phyloP scores from a whole-genome alignment of 2,329 filamentous ascomycete species.

The Aspergillus ibericus region DNA sequence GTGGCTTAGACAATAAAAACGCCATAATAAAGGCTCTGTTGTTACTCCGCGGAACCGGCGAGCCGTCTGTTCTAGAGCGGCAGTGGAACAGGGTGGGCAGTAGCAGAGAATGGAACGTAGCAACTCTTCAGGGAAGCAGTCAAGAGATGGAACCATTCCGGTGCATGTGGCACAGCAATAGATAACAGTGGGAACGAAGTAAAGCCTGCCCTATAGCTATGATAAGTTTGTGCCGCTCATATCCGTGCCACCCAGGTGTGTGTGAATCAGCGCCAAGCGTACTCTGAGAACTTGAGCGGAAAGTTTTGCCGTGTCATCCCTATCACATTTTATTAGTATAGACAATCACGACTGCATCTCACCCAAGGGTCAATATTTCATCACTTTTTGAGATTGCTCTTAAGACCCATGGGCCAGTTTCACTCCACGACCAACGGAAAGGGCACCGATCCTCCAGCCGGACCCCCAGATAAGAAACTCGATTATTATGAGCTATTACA shows the following conservation, averaged over 20 bases:
- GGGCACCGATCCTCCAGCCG: constrained; percentile 18
- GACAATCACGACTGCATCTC: not conserved
- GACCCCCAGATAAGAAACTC: constrained; percentile 30
- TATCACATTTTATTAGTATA: not conserved
- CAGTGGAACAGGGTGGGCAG: constrained; percentile 52
- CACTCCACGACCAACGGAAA: constrained; percentile 39
- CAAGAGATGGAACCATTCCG: constrained; percentile 37
- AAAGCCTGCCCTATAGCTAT: not conserved
- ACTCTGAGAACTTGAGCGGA: not conserved
- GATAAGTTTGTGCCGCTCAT: not conserved
- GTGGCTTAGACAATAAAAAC: constrained; percentile 64
- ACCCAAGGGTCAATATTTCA: not conserved
- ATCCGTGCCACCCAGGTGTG: not conserved
- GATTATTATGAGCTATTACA: constrained; percentile 75
- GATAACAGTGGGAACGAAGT: not conserved
- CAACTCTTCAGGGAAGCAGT: constrained; percentile 74
- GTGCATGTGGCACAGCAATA: constrained; percentile 10
- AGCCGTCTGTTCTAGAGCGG: constrained; percentile 60
- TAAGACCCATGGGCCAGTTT: constrained; percentile 42
- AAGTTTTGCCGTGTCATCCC: not conserved
- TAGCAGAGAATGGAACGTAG: constrained; percentile 74
- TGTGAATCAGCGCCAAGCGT: not conserved
- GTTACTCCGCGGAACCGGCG: constrained; percentile 65
- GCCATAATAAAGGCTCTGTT: constrained; percentile 77
- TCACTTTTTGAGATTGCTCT: not conserved